Percentiles rank a stretch among this genome's conserved stretches.
Conservation (phyloP, 1,139 yeast genomes). For the Magnusiomyces tetraspermus region DNA sequence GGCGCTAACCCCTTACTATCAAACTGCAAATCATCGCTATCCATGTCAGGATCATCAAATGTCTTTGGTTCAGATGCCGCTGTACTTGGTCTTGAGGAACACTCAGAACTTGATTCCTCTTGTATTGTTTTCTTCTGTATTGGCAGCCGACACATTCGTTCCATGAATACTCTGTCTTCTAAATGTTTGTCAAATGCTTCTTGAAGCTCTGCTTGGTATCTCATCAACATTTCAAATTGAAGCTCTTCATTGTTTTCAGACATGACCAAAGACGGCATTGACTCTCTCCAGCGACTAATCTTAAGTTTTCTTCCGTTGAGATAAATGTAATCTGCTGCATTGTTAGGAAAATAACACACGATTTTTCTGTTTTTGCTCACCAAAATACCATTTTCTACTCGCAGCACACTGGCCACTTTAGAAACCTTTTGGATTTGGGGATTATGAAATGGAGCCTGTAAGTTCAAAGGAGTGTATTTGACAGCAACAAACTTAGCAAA, state of each 20-base stretch:
- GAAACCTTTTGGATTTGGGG: background rate
- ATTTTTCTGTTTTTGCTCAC: background rate
- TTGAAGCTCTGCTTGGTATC: conserved; percentile 21
- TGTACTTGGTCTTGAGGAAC: background rate
- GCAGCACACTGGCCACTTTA: background rate
- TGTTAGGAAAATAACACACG: background rate
- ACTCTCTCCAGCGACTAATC: conserved; percentile 26
- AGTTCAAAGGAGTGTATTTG: background rate
- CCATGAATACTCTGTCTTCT: conserved; percentile 13
- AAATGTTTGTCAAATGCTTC: conserved; percentile 25
- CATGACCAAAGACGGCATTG: conserved; percentile 25
- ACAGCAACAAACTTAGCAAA: background rate
- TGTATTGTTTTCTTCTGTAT: background rate
- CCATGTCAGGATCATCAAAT: too few relatives aligned
- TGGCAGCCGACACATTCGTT: conserved; percentile 8
- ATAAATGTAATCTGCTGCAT: background rate
- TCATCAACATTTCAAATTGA: conserved; percentile 24
- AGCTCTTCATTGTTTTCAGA: conserved; percentile 22
- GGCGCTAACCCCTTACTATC: conserved; percentile 9
- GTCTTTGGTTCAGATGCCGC: background rate
- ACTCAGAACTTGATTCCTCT: background rate
- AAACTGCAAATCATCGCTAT: background rate
- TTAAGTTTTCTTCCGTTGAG: background rate
- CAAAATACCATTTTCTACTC: background rate
- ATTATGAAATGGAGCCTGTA: background rate